A percentile compares a stretch with the other conserved stretches of the same genome.
Evolutionary conservation across 2,329 filamentous ascomycete genomes (phyloP).

Genomic region (Trichoderma sp.): DNA sequence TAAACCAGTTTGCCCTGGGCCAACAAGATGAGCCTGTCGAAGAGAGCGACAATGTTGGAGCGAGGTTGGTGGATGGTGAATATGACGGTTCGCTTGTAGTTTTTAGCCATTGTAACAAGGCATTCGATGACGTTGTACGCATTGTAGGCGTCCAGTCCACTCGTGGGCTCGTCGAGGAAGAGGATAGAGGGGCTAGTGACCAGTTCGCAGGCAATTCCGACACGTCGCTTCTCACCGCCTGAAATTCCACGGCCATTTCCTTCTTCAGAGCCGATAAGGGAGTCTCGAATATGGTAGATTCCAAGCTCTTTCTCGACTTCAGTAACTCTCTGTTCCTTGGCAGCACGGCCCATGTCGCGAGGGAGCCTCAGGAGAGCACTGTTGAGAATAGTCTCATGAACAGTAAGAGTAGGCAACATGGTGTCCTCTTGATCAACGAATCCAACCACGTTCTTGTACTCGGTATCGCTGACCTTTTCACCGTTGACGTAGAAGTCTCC

Average conservation of each 20-base stretch:
- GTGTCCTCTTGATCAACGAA: conserved; percentile 99
- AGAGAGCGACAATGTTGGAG: conserved; percentile 96
- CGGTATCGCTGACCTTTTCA: conserved; percentile 76
- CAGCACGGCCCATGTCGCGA: conserved; percentile 77
- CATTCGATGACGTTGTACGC: conserved; percentile 98
- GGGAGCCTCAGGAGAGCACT: conserved; percentile 91
- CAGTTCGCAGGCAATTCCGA: conserved; percentile 95
- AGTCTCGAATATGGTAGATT: conserved; percentile 90
- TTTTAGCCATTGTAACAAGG: conserved; percentile 89
- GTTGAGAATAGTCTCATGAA: conserved; percentile 95
- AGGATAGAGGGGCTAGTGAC: conserved; percentile 97
- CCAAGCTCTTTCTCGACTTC: conserved; percentile 96
- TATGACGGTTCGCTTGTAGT: conserved; percentile 93
- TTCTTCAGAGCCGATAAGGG: conserved; percentile 93
- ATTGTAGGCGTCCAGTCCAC: conserved; percentile 92
- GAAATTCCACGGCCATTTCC: conserved; percentile 92
- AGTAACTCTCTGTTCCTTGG: conserved; percentile 87
- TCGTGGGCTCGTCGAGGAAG: conserved; percentile 95
- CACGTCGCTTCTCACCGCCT: conserved; percentile 91
- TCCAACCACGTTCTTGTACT: conserved; percentile 89
- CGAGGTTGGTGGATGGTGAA: conserved; percentile 98
- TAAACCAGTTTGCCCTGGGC: conserved; percentile 89
- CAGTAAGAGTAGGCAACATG: conserved; percentile 90
- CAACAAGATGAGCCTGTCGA: conserved; percentile 88
- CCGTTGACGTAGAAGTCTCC: conserved; percentile 93